Evolutionary conservation across 306 rosid species (phyloP).

Genomic region (Leucaena leucocephala): DNA sequence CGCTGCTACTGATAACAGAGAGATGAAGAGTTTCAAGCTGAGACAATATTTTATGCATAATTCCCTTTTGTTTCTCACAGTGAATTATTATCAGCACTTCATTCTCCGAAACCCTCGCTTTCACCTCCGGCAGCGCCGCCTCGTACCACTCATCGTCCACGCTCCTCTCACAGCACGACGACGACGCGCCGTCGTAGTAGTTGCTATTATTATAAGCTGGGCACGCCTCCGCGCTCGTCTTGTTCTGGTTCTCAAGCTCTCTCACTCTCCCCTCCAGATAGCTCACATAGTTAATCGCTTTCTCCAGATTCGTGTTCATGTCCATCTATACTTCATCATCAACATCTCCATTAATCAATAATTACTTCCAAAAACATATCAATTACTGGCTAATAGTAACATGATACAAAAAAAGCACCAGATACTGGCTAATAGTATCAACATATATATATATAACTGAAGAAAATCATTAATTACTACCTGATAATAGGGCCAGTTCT

Average conservation of each 20-base stretch:
- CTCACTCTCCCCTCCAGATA: slow-evolving; percentile 43
- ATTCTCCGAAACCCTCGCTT: slow-evolving; percentile 34
- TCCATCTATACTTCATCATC: slow-evolving; percentile 32
- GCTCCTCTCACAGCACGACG: slow-evolving; percentile 1
- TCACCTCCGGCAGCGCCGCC: slow-evolving; percentile 27
- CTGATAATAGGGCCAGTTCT: slow-evolving; percentile 1
- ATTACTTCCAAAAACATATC: not conserved
- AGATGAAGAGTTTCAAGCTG: slow-evolving; percentile 41
- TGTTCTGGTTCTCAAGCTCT: slow-evolving; percentile 37
- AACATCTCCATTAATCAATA: not conserved
- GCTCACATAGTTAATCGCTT: slow-evolving; percentile 34
- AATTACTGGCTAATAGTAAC: too few species aligned
- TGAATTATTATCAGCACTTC: slow-evolving; percentile 39
- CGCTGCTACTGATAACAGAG: slow-evolving; percentile 35
- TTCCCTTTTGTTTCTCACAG: slow-evolving; percentile 40
- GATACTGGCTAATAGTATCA: too few species aligned
- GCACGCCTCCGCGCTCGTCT: slow-evolving; percentile 10
- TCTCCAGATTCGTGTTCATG: slow-evolving; percentile 30
- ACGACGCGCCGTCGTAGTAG: not conserved
- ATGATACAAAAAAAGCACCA: too few species aligned
- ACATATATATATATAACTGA: too few species aligned
- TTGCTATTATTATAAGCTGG: not conserved
- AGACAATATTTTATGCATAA: slow-evolving; percentile 38
- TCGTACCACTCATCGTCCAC: not conserved
- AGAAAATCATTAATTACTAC: not conserved